Evolutionary conservation across 805 yeast species (phyloP).

Genomic region (Yueomyces sinensis): DNA sequence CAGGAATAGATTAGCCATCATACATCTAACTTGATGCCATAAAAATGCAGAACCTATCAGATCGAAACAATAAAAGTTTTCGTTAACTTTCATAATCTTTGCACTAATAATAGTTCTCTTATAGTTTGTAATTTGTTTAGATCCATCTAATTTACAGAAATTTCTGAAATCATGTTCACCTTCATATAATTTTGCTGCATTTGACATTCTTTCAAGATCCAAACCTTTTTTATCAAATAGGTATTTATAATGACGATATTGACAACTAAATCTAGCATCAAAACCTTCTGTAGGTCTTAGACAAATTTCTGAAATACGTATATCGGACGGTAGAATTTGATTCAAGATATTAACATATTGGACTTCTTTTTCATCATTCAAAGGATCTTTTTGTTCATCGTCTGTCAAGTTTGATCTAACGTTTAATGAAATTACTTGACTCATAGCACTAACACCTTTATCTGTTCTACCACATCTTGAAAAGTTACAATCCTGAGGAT

Average conservation of each 20-base stretch:
- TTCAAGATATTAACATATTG: constrained; percentile 69
- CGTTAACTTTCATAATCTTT: constrained; percentile 27
- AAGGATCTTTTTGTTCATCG: constrained; percentile 48
- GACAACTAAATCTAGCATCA: constrained; percentile 89
- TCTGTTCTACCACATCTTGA: constrained; percentile 94
- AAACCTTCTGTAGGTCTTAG: constrained; percentile 71
- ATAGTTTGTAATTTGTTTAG: constrained; percentile 79
- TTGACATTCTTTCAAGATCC: constrained; percentile 52
- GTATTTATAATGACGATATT: constrained; percentile 76
- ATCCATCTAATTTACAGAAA: constrained; percentile 88
- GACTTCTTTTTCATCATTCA: constrained; percentile 52
- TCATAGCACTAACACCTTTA: constrained; percentile 93
- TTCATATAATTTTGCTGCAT: constrained; percentile 42
- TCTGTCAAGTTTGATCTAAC: constrained; percentile 54
- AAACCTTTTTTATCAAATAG: constrained; percentile 47
- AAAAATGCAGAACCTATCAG: constrained; percentile 80
- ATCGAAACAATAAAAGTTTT: constrained; percentile 54
- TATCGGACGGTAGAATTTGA: constrained; percentile 66
- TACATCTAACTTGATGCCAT: constrained; percentile 97
- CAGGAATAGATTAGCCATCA: constrained; percentile 71
- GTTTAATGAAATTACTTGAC: constrained; percentile 74
- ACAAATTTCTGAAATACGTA: constrained; percentile 69
- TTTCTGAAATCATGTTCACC: constrained; percentile 89
- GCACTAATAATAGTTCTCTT: constrained; percentile 47
- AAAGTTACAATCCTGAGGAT: constrained; percentile 53